Conservation (phyloP, 179 eudicot species). For the Dionaea muscipula region DNA sequence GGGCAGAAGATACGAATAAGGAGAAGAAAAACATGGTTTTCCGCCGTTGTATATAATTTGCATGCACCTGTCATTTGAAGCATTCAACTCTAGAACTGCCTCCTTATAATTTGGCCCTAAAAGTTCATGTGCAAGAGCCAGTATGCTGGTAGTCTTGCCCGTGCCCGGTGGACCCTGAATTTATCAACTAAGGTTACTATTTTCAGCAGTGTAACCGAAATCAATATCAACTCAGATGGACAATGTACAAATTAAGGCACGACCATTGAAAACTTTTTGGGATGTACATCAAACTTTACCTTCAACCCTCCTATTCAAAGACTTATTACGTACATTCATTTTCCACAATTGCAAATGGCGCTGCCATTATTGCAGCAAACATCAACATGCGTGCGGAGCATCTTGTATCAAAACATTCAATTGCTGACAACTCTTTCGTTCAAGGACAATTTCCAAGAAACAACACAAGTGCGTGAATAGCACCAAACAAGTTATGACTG, state of each 20-base stretch:
- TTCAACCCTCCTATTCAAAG: no score
- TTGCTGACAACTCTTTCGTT: no score
- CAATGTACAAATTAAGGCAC: neutral
- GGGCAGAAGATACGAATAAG: neutral
- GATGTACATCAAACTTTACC: no score
- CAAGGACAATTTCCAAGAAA: no score
- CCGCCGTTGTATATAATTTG: neutral
- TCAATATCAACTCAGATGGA: neutral
- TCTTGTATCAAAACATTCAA: no score
- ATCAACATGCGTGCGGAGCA: no score
- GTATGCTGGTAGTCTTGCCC: constrained; percentile 83
- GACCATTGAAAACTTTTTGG: no score
- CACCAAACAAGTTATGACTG: no score
- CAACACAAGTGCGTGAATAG: no score
- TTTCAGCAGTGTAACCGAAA: neutral
- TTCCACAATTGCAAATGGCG: no score
- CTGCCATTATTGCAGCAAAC: no score
- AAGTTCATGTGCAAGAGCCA: constrained; percentile 93
- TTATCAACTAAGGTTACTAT: neutral
- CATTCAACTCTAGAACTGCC: constrained; percentile 83
- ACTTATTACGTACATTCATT: no score
- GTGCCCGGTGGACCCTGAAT: constrained; percentile 94
- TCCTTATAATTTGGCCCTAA: constrained; percentile 75
- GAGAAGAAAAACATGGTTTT: neutral
- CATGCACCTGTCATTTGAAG: constrained; percentile 76